Evolutionary conservation across 2,329 filamentous ascomycete species (phyloP).

Genomic region (Claviceps humidiphila): DNA sequence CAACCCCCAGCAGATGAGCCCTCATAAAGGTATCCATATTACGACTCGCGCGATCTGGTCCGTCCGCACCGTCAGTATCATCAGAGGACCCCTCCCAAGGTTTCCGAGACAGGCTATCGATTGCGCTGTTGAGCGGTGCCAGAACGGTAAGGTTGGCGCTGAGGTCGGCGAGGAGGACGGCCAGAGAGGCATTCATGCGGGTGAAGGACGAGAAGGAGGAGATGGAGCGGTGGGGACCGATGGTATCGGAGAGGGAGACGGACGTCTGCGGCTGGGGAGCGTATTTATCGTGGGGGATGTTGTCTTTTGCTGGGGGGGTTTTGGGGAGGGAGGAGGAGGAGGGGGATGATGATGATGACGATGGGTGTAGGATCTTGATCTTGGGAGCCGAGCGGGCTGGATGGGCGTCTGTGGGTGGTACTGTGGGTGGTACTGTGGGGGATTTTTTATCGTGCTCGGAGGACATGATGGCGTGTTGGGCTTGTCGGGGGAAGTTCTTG

Average conservation of each 20-base stretch:
- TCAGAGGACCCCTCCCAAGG: slow-evolving; percentile 73
- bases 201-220: slow-evolving; percentile 76
- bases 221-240: slow-evolving; percentile 64
- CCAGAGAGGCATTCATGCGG: slow-evolving; percentile 58
- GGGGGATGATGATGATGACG: neutral
- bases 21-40: slow-evolving; percentile 77
- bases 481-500: neutral
- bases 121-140: slow-evolving; percentile 71
- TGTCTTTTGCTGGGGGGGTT: slow-evolving; percentile 6
- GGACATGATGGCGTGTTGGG: neutral
- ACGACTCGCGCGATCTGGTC: slow-evolving; percentile 58
- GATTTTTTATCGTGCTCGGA: neutral
- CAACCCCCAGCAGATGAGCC: slow-evolving; percentile 56
- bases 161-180: slow-evolving; percentile 53
- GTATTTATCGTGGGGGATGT: slow-evolving; percentile 11
- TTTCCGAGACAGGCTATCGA: slow-evolving; percentile 67
- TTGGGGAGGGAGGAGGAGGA: neutral
- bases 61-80: slow-evolving; percentile 48
- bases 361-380: slow-evolving; percentile 2
- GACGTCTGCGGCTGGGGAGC: slow-evolving; percentile 18
- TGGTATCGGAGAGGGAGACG: slow-evolving; percentile 70
- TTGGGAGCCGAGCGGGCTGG: slow-evolving; percentile 1
- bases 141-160: slow-evolving; percentile 67
- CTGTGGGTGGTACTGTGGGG: neutral
- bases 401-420: neutral